Evolutionary conservation across 352 stramenopile genomes (phyloP), one percentile per base, ranked within the genome.

Genomic region (Phytophthora pinifolia): DNA sequence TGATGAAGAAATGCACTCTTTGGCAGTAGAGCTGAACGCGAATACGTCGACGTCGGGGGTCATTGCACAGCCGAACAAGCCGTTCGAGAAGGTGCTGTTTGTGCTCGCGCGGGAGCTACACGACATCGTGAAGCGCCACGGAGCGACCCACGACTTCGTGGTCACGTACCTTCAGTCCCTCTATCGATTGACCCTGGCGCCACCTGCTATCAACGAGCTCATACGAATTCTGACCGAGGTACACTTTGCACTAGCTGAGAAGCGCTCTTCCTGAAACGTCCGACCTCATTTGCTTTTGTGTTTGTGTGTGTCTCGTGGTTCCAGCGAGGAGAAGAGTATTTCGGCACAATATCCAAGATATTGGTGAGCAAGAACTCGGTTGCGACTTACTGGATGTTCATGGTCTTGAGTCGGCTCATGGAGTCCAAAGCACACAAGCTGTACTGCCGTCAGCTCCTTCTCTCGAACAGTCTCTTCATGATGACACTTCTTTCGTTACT

Each of bases 31-130:
- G 44, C 60, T 92, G 31, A 94, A 94, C 35, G 75, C 71, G 33
- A 94, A 94, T 46, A 89, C 83, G 2, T 64, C 83, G 15, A 86
- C 82, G 13, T 58, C 69, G 9, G 85, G 85, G n/a, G 74, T 92
- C 30, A 80, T 87, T 44, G 62, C 74, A 3, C 81, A 91, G 42
- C 79, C 79, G 0, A 91, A 79, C 51, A 91, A 93, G 41, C 79
- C 80, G 18, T 93, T 83, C 37, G 83, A 93, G 22, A 90, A 86
- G 46, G 83, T 74, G 4, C 22, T 79, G 14, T 91, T 78, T 37
- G 69, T 85, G 6, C 55, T 91, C 17, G 77, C 79, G 17, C 68
- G 79, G 31, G 83, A 93, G 54, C 76, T 93, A 14, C 65, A 86
- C 46, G 76, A 93, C 36, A 65, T 93, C 14, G 71, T 89, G 5